Evolutionary conservation across 495 filamentous ascomycete genomes (phyloP).

Genomic region (Thozetella sp.): DNA sequence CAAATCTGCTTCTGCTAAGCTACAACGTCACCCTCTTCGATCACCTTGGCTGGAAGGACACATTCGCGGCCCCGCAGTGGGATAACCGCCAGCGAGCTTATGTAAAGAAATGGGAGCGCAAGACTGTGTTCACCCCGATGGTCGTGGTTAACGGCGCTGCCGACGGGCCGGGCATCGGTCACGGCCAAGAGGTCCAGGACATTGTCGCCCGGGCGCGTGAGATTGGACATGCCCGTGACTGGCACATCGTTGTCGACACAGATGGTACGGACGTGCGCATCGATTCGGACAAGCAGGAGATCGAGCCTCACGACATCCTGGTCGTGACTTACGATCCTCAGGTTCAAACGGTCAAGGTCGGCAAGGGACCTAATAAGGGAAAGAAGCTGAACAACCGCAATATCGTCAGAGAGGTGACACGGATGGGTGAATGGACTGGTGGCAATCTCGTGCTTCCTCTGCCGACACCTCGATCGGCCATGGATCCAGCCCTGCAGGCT

Average conservation of each 20-base stretch:
- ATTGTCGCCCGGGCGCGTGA: conserved; percentile 2
- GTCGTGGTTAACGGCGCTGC: conserved; percentile 16
- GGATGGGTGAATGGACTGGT: conserved; percentile 20
- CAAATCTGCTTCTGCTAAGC: conserved; percentile 17
- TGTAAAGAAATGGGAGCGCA: conserved; percentile 9
- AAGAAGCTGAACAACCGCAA: conserved; percentile 16
- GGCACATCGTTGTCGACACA: conserved; percentile 14
- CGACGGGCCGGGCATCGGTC: conserved; percentile 12
- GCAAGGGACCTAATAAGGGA: conserved; percentile 20
- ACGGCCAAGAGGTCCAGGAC: conserved; percentile 6
- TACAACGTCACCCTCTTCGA: conserved; percentile 21
- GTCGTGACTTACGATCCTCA: conserved; percentile 12
- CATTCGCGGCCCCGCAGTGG: conserved; percentile 7
- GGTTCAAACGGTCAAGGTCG: conserved; percentile 15
- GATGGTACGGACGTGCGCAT: conserved; percentile 14
- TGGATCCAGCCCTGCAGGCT: conserved; percentile 7
- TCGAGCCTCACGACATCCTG: conserved; percentile 8
- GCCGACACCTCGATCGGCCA: conserved; percentile 4
- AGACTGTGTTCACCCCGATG: conserved; percentile 14
- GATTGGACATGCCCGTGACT: conserved; percentile 5
- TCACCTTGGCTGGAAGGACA: conserved; percentile 21
- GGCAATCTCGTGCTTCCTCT: conserved; percentile 14
- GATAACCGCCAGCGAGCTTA: conserved; percentile 17
- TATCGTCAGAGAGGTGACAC: conserved; percentile 11
- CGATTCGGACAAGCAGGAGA: conserved; percentile 12